Evolutionary conservation across 371 early-diverging fungal genomes (phyloP).

Genomic region (Lichtheimia ramosa): DNA sequence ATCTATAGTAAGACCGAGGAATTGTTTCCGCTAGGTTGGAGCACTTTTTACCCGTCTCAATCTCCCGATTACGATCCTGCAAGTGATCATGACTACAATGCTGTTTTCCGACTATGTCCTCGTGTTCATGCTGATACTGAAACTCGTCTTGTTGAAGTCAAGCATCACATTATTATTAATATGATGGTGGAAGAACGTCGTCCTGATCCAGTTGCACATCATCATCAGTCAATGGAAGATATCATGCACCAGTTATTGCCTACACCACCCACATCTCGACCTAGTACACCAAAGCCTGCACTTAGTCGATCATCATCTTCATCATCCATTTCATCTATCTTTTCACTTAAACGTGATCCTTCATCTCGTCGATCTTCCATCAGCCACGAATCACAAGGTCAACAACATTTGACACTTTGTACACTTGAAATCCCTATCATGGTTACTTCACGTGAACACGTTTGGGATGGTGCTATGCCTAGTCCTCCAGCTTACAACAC

Average conservation of each 20-base stretch:
- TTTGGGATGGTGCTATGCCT: conserved; percentile 29
- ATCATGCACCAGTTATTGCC: conserved; percentile 3
- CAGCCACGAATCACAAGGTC: conserved; percentile 13
- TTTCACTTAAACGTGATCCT: conserved; percentile 14
- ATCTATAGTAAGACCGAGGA: conserved; percentile 18
- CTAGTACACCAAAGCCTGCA: conserved; percentile 24
- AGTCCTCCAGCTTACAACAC: conserved; percentile 33
- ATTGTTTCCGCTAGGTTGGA: conserved; percentile 27
- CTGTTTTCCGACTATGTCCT: conserved; percentile 30
- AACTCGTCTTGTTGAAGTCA: conserved; percentile 22
- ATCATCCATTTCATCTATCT: conserved; percentile 33
- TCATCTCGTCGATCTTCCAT: conserved; percentile 17
- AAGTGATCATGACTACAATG: conserved; percentile 25
- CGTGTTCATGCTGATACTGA: conserved; percentile 32
- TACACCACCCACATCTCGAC: conserved; percentile 18
- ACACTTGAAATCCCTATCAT: conserved; percentile 43
- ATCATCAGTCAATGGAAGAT: background rate
- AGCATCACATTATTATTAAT: conserved; percentile 27
- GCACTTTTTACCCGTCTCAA: conserved; percentile 26
- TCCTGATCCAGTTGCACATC: conserved; percentile 2
- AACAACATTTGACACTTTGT: conserved; percentile 22
- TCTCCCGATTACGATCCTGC: conserved; percentile 17
- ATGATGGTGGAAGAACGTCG: conserved; percentile 20
- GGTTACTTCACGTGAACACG: conserved; percentile 44
- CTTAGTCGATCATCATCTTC: conserved; percentile 42